These are phyloP conservation scores for Papiliotrema fonsecae DNA, from an alignment of 1,284 basidiomycete genomes.

Conservation along the genomic window DNA sequence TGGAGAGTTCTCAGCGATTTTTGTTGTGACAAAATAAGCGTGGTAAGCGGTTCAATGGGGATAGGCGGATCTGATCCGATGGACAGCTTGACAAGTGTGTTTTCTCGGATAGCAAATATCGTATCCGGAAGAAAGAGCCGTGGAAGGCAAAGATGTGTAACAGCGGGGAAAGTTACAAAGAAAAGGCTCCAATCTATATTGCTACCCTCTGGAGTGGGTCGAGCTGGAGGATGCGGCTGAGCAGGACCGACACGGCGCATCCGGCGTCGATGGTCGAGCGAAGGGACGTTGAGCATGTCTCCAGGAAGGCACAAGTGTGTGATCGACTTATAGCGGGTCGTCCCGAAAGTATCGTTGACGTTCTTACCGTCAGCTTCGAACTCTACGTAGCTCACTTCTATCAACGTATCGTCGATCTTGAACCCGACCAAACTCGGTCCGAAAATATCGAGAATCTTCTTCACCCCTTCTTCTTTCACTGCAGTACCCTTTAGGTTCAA, in stretches of 20 bases:
- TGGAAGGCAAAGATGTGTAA: slow-evolving; percentile 29
- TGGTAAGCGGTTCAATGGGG: slow-evolving; percentile 10
- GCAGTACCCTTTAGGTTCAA: slow-evolving; percentile 32
- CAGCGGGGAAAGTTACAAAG: slow-evolving; percentile 14
- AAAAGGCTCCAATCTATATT: slow-evolving; percentile 17
- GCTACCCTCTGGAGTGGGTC: slow-evolving; percentile 7
- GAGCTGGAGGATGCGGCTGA: slow-evolving; percentile 12
- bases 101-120: not conserved
- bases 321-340: slow-evolving; percentile 13
- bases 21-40: slow-evolving; percentile 11
- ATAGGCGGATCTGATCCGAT: slow-evolving; percentile 23
- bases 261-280: slow-evolving; percentile 4
- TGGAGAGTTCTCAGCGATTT: slow-evolving; percentile 13
- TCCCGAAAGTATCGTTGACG: slow-evolving; percentile 17
- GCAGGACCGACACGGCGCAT: slow-evolving; percentile 6
- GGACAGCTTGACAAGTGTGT: slow-evolving; percentile 13
- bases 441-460: slow-evolving; percentile 16
- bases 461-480: slow-evolving; percentile 17
- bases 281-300: slow-evolving; percentile 15
- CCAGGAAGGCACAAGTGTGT: slow-evolving; percentile 32
- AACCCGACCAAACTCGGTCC: slow-evolving; percentile 21
- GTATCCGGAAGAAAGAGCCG: slow-evolving; percentile 17
- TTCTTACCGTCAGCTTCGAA: not conserved
- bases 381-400: slow-evolving; percentile 13
- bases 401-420: slow-evolving; percentile 21